phyloP scores from a whole-genome alignment of 2,329 filamentous ascomycete genomes.

The Seiridium unicorne region DNA sequence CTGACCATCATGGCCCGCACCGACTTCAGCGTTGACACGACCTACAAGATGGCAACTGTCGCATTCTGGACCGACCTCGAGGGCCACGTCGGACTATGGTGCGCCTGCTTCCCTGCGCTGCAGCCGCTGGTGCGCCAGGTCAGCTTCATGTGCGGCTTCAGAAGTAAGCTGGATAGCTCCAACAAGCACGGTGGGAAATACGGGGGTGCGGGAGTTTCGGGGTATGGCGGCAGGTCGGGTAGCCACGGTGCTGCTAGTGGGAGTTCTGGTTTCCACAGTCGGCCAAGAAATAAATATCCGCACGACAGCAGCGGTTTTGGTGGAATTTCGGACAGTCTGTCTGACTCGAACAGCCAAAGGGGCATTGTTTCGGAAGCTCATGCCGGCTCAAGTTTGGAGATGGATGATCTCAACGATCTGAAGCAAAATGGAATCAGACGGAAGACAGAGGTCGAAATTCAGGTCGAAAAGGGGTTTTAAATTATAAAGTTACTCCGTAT shows the following conservation, averaged over 20 bases:
- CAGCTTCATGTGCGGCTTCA: constrained; percentile 18
- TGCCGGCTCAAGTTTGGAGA: background rate
- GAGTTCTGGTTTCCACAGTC: background rate
- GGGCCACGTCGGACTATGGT: constrained; percentile 41
- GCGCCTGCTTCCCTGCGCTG: constrained; percentile 24
- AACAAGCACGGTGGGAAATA: background rate
- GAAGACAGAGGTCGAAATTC: background rate
- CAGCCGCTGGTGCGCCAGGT: constrained; percentile 2
- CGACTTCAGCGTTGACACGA: constrained; percentile 28
- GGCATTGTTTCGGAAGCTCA: background rate
- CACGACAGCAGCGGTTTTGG: background rate
- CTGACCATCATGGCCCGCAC: constrained; percentile 31
- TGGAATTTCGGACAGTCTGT: background rate
- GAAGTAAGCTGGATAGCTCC: constrained; percentile 3
- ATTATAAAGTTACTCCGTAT: too few species aligned
- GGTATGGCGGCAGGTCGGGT: background rate
- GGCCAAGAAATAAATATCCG: background rate
- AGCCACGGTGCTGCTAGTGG: background rate
- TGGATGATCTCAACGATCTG: constrained; percentile 28
- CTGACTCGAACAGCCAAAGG: constrained; percentile 1
- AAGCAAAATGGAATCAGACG: background rate
- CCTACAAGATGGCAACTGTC: constrained; percentile 33
- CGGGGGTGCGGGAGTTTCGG: background rate
- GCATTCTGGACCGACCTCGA: constrained; percentile 39
- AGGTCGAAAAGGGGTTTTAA: background rate